Conservation (phyloP, 768 basidiomycete genomes). For the Rhizopogon vinicolor region DNA sequence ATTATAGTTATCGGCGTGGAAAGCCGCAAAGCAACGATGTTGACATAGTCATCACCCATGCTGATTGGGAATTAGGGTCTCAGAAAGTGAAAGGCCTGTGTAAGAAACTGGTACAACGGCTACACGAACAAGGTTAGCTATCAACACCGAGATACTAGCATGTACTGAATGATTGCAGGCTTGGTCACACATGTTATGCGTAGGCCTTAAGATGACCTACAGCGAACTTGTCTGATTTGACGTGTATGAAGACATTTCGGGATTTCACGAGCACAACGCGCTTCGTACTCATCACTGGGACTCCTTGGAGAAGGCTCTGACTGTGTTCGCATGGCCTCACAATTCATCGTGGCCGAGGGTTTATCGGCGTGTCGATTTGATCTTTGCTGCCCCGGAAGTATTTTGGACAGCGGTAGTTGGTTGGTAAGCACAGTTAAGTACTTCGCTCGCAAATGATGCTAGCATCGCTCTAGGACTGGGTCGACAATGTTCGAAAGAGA, state of each 20-base stretch:
- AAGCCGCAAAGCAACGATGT: conserved; percentile 81
- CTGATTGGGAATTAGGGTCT: conserved; percentile 37
- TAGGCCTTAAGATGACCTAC: conserved; percentile 30
- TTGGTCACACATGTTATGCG: conserved; percentile 83
- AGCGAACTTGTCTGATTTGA: background rate
- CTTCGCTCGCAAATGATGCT: background rate
- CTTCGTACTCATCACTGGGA: conserved; percentile 65
- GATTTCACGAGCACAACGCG: conserved; percentile 52
- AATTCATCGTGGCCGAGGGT: conserved; percentile 30
- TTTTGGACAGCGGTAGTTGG: conserved; percentile 91
- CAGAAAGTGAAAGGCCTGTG: conserved; percentile 58
- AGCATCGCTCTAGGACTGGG: conserved; percentile 55
- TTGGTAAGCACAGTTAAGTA: conserved; percentile 46
- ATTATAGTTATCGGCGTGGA: conserved; percentile 73
- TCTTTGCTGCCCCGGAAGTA: conserved; percentile 68
- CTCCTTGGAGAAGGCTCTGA: conserved; percentile 80
- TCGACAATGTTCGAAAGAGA: conserved; percentile 90
- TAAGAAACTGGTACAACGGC: conserved; percentile 48
- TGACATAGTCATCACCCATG: conserved; percentile 85
- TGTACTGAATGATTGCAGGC: conserved; percentile 31
- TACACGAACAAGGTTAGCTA: conserved; percentile 52
- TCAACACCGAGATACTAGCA: background rate
- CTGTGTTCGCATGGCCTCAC: conserved; percentile 65
- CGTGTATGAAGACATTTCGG: conserved; percentile 45
- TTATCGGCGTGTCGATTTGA: conserved; percentile 78